Evolutionary conservation across 1,284 basidiomycete species (phyloP), one percentile per base, ranked within the genome.

Genomic region (Cutaneotrichosporon mucoides): DNA sequence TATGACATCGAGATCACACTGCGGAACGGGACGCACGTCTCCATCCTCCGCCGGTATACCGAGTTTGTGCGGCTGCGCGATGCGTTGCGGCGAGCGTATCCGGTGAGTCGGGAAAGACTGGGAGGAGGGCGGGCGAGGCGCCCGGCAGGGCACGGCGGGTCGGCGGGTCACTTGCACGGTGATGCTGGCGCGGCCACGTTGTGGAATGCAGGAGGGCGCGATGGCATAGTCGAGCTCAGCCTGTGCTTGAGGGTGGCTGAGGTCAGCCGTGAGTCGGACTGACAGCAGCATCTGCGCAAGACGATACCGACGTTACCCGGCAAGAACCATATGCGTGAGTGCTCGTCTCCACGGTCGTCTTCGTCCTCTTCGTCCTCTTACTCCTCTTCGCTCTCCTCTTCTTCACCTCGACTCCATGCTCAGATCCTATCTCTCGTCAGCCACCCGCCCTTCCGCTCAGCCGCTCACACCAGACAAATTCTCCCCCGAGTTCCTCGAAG

Each of bases 281-380:
- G 45, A 56, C 48, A 4, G 6, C 53, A 75, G 72, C 55, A 70
- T 46, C 59, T 76, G 3, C 41, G 57, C 35, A 45, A 62, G 15
- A 66, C 72, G 9, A 76, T 76, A 13, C 74, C 74, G 1, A 54
- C 54, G 2, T 51, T 76, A 40, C 74, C 74, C 5, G 71, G 73
- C 6, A 76, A 75, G 66, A 68, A 68, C n/a, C 74, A 76, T 57
- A 73, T 76, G 64, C 63, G 73, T 72, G 48, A 51, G 71, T 64
- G 4, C 7, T 3, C 6, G 10, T 16, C 12, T 24, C 24, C 24
- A 24, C 24, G 24, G 24, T 24, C 13, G 38, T 40, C 38, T 40
- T 12, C 38, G 38, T 40, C 38, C 38, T 40, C 38, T 24, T 24
- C 24, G 45, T 9, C 9, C 45, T 16, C 15, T 15, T 24, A 6